Base-by-base conservation (phyloP, 2,329 filamentous ascomycete genomes). In the Trichophyton mentagrophytes region DNA sequence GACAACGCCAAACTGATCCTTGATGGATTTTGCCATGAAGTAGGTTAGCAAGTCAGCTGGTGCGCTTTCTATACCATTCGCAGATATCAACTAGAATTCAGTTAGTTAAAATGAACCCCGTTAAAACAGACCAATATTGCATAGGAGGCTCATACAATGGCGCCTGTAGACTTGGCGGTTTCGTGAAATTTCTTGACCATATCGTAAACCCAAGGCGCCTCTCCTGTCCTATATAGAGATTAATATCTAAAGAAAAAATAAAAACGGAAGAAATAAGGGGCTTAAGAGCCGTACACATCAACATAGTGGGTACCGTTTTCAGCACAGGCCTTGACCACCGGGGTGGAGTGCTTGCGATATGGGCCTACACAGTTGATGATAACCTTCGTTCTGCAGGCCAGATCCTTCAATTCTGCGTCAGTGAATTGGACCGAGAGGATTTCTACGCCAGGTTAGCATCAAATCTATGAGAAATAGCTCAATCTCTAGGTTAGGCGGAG, bases 221-320 rank as follows among this genome's bases (percentile, higher is more conserved):
- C 84, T 56, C 84, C 85, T 3, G 84, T 86, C 56, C 77, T 78
- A 53, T 53, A 22, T 17, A 56, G 57, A 56, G 33, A 58, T 60
- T 40, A 62, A 53, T 57, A 33, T 51, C 42, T 5, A 27, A 49
- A 20, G 2, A 1, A 57, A 36, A 1, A 57, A 36, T 36, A 38
- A n/a, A 56, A 51, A 11, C 36, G 2, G 30, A 25, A 30, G 42
- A 17, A 58, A 11, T 27, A 40, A 30, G 27, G 8, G 7, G 30
- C 9, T 57, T 9, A 46, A 49, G 33, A 36, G 33, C 9, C 42
- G 51, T 67, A 79, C 75, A 79, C 81, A 69, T 87, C 85, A 60
- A 87, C 71, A 67, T 87, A 87, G 69, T 87, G 84, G 3, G 85
- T 87, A 4, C 85, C 84, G 64, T 79, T 80, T 59, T 79, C 76